Evolutionary conservation across 2,329 filamentous ascomycete species (phyloP).

Genomic region (Epichloe sylvatica): DNA sequence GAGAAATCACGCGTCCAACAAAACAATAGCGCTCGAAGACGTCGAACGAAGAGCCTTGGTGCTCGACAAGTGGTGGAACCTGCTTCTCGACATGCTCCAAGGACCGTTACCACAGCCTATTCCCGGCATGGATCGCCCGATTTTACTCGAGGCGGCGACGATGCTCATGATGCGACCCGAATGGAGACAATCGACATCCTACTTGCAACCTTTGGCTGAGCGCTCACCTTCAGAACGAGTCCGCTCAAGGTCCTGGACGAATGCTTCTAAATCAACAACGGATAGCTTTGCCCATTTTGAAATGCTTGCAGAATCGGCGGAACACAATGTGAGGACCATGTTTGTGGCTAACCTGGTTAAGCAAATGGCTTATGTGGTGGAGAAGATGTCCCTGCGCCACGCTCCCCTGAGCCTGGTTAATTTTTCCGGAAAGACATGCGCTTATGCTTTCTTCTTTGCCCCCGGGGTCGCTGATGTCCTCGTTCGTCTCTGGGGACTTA

Average conservation of each 20-base stretch:
- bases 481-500: conserved; percentile 65
- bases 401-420: conserved; percentile 53
- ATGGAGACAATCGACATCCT: conserved; percentile 63
- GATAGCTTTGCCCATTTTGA: conserved; percentile 51
- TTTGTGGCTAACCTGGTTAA: conserved; percentile 69
- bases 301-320: conserved; percentile 50
- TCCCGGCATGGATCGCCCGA: conserved; percentile 68
- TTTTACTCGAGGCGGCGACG: conserved; percentile 63
- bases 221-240: conserved; percentile 35
- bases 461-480: conserved; percentile 75
- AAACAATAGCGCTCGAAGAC: conserved; percentile 57
- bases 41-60: conserved; percentile 67
- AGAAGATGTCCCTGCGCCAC: conserved; percentile 72
- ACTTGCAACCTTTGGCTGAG: conserved; percentile 48
- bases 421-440: conserved; percentile 81
- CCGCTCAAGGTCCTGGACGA: conserved; percentile 31
- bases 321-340: conserved; percentile 79
- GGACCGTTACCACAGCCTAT: conserved; percentile 55
- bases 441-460: conserved; percentile 88
- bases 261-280: conserved; percentile 41
- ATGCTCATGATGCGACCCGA: conserved; percentile 80
- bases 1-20: conserved; percentile 51
- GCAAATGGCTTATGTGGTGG: conserved; percentile 77
- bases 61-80: conserved; percentile 83
- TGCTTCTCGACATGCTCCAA: conserved; percentile 67